phyloP scores from a whole-genome alignment of 2,329 filamentous ascomycete genomes.

The Exophiala calicioides region DNA sequence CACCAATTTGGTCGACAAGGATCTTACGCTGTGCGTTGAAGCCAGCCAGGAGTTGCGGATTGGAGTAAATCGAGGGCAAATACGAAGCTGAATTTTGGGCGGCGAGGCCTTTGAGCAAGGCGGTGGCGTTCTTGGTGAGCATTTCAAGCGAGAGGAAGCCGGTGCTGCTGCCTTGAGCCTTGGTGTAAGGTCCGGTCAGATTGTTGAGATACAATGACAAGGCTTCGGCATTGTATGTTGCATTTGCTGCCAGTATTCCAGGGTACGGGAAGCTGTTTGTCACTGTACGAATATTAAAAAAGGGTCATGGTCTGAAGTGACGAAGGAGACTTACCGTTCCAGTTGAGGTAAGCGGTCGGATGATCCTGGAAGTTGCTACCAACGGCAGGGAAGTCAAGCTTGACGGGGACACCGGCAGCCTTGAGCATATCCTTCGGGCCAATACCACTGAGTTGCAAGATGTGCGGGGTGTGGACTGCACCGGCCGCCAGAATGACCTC shows the following conservation, averaged over 20 bases:
- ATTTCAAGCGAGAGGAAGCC: conserved; percentile 21
- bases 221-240: conserved; percentile 21
- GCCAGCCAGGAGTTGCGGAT: conserved; percentile 18
- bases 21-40: conserved; percentile 23
- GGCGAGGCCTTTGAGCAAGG: conserved; percentile 9
- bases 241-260: conserved; percentile 19
- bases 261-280: conserved; percentile 19
- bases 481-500: conserved; percentile 49
- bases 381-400: conserved; percentile 52
- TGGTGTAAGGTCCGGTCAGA: conserved; percentile 26
- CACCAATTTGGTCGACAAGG: conserved; percentile 15
- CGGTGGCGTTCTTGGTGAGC: conserved; percentile 16
- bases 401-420: conserved; percentile 41
- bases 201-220: conserved; percentile 19
- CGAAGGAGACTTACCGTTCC: conserved; percentile 26
- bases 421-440: conserved; percentile 43
- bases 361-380: conserved; percentile 43
- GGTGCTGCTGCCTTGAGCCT: conserved; percentile 18
- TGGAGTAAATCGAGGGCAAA: conserved; percentile 19
- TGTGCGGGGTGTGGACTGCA: conserved; percentile 44
- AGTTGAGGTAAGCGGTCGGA: conserved; percentile 17
- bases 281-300: conserved; percentile 32
- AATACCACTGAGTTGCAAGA: conserved; percentile 54
- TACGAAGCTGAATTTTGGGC: conserved; percentile 7
- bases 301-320: conserved; percentile 33